Conservation (phyloP, 257 asterid species). For the Rauvolfia tetraphylla region DNA sequence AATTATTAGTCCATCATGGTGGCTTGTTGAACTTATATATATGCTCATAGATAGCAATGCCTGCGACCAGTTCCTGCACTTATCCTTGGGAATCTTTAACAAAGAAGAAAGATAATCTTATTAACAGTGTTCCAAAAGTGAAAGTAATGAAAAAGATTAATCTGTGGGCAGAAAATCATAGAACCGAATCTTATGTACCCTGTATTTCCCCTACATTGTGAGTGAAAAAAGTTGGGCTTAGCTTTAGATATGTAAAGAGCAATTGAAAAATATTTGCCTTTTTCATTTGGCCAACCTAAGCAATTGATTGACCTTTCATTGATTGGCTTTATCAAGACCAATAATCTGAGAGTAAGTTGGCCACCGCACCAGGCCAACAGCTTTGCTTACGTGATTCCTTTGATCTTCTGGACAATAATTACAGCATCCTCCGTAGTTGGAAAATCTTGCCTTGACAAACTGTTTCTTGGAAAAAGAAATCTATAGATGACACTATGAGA, state of each 20-base stretch:
- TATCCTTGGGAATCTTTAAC: background rate
- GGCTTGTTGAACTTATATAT: background rate
- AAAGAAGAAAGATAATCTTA: background rate
- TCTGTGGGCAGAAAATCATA: background rate
- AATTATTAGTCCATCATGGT: background rate
- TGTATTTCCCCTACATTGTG: background rate
- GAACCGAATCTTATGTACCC: background rate
- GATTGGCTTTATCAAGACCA: background rate
- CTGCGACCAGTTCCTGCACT: background rate
- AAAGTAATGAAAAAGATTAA: background rate
- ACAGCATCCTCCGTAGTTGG: too few species aligned
- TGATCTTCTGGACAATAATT: too few species aligned
- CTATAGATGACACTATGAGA: too few species aligned
- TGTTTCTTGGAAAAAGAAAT: too few species aligned
- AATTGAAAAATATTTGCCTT: background rate
- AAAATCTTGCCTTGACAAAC: too few species aligned
- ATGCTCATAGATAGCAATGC: background rate
- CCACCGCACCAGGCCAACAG: too few species aligned
- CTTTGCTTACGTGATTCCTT: too few species aligned
- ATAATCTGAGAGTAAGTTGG: background rate
- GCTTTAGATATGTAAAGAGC: background rate
- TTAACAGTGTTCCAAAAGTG: background rate
- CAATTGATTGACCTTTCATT: background rate
- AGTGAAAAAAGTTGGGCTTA: background rate
- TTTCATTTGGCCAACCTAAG: background rate